These are phyloP conservation scores for Leccinum boreale DNA, from an alignment of 768 basidiomycete genomes.

Conservation along the genomic window DNA sequence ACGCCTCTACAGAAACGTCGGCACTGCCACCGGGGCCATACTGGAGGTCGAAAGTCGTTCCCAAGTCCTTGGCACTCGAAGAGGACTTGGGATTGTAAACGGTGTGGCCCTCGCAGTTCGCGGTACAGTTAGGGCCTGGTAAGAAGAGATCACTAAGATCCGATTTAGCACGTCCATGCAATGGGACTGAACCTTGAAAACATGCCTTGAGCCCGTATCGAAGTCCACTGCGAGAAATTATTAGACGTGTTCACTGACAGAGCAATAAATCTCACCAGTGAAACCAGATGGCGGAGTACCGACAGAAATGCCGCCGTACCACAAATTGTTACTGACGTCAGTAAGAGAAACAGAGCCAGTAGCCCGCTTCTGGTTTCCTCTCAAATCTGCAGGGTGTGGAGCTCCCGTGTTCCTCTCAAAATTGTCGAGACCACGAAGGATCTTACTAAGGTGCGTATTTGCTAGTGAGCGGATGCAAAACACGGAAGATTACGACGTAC, in stretches of 20 bases:
- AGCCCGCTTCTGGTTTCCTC: neutral
- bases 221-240: neutral
- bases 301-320: constrained; percentile 11
- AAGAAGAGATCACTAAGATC: constrained; percentile 25
- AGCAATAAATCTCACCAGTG: neutral
- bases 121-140: constrained; percentile 21
- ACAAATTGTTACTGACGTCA: neutral
- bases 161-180: neutral
- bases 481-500: neutral
- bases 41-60: neutral
- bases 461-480: neutral
- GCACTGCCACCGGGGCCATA: neutral
- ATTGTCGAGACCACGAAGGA: neutral
- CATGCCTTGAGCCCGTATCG: constrained; percentile 9
- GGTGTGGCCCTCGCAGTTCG: constrained; percentile 27
- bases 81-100: constrained; percentile 29
- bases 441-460: neutral
- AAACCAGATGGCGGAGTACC: neutral
- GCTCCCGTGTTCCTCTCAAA: constrained; percentile 3
- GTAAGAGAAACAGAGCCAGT: neutral
- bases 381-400: neutral
- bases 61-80: constrained; percentile 4
- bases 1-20: constrained; percentile 5
- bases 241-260: neutral
- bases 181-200: neutral